Conservation (phyloP, 352 stramenopile species). For the Blastocystis sp. region DNA sequence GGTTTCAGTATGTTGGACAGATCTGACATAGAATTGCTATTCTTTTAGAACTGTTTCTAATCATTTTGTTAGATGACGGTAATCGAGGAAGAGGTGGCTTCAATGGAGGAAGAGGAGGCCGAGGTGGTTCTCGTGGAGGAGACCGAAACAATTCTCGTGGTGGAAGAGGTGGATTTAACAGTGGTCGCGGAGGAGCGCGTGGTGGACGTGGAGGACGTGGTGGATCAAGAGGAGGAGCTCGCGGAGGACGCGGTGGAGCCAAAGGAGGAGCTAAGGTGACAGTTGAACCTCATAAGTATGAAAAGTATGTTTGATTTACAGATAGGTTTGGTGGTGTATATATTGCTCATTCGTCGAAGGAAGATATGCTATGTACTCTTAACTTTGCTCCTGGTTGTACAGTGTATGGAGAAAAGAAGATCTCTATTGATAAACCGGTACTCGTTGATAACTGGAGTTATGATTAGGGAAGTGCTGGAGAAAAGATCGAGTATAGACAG, state of each 20-base stretch:
- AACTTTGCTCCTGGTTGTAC: constrained; percentile 94
- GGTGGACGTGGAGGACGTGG: constrained; percentile 65
- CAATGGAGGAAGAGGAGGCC: constrained; percentile 42
- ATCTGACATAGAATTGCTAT: background rate
- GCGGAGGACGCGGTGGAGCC: constrained; percentile 68
- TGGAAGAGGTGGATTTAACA: constrained; percentile 57
- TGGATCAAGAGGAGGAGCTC: constrained; percentile 70
- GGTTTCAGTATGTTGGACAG: constrained; percentile 40
- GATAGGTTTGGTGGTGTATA: constrained; percentile 89
- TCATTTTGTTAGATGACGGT: constrained; percentile 64
- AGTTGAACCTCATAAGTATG: constrained; percentile 84
- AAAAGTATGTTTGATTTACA: background rate
- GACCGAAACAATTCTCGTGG: constrained; percentile 64
- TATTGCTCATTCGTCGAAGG: constrained; percentile 89
- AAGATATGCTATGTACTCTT: constrained; percentile 94
- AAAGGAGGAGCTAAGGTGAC: constrained; percentile 86
- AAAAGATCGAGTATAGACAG: constrained; percentile 98
- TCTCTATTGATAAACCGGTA: constrained; percentile 81
- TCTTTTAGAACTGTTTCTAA: background rate
- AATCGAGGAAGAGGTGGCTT: constrained; percentile 65
- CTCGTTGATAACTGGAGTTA: constrained; percentile 13
- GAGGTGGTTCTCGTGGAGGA: constrained; percentile 58
- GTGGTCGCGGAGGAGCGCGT: constrained; percentile 61
- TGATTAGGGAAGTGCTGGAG: constrained; percentile 72
- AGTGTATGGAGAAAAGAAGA: constrained; percentile 98